These are phyloP conservation scores for Ogataea corticis DNA, from an alignment of 805 yeast species.

Conservation along the genomic window DNA sequence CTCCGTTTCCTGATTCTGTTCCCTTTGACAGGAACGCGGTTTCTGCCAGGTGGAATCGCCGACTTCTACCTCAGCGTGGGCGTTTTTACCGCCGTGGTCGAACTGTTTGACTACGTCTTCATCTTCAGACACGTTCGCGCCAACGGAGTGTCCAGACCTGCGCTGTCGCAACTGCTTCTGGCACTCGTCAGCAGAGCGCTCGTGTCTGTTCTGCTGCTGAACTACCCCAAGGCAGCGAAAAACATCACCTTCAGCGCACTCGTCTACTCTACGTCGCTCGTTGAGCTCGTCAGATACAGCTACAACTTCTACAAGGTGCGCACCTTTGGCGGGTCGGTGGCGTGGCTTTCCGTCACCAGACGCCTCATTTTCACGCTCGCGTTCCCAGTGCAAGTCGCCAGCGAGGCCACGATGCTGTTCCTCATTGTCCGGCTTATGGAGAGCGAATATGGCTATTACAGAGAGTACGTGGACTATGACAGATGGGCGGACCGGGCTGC, in stretches of 20 bases:
- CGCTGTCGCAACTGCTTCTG: constrained; percentile 11
- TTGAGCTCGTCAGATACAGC: constrained; percentile 27
- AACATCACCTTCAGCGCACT: constrained; percentile 24
- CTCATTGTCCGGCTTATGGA: constrained; percentile 23
- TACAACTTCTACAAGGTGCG: constrained; percentile 31
- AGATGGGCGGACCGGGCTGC: constrained; percentile 11
- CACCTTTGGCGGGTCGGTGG: constrained; percentile 22
- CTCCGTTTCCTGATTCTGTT: constrained; percentile 51
- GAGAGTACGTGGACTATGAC: constrained; percentile 19
- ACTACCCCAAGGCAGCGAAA: constrained; percentile 31
- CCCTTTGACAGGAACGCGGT: constrained; percentile 65
- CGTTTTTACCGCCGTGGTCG: constrained; percentile 15
- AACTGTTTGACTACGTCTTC: constrained; percentile 20
- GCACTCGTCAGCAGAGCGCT: constrained; percentile 14
- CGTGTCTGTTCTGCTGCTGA: constrained; percentile 19
- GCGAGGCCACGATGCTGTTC: constrained; percentile 27
- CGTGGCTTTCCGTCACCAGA: constrained; percentile 19
- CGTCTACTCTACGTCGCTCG: constrained; percentile 23
- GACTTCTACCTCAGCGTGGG: constrained; percentile 47
- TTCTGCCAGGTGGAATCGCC: constrained; percentile 71
- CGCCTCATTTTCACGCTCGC: constrained; percentile 15
- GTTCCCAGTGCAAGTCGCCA: constrained; percentile 22
- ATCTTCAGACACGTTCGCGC: constrained; percentile 20
- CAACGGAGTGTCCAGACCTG: constrained; percentile 13
- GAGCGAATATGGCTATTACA: constrained; percentile 19